A percentile compares a stretch with the other conserved stretches of the same genome.
These are phyloP conservation scores for Fusarium fujikuroi DNA, from an alignment of 2,329 filamentous ascomycete species.

Conservation along the genomic window DNA sequence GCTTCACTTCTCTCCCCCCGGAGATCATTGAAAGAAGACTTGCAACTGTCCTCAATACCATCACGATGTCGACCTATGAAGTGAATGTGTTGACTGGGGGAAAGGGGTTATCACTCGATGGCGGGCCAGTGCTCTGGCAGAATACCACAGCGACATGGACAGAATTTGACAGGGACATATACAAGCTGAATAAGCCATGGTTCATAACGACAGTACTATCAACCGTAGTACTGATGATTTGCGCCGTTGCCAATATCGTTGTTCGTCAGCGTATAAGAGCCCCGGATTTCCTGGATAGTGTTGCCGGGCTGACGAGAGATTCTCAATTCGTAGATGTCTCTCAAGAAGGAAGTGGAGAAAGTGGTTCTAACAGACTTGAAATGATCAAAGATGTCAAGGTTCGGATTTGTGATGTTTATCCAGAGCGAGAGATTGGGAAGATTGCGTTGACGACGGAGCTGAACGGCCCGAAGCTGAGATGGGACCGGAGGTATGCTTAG, in stretches of 20 bases:
- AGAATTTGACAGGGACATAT: rapidly evolving
- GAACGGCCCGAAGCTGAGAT: neutral
- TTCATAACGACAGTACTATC: rapidly evolving
- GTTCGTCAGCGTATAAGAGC: neutral
- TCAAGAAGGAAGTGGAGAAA: neutral
- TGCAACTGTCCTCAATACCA: neutral
- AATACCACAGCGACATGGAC: neutral
- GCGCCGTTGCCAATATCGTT: neutral
- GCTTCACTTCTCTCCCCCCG: rapidly evolving
- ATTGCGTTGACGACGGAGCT: neutral
- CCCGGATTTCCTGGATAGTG: rapidly evolving
- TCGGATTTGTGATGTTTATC: neutral
- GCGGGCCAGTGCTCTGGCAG: neutral
- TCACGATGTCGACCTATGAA: neutral
- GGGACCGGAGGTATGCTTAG: neutral
- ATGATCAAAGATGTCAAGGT: neutral
- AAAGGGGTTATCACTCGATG: neutral
- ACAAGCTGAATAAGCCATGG: neutral
- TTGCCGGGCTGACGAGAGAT: neutral
- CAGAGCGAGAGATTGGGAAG: neutral
- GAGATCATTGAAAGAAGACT: neutral
- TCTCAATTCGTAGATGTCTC: neutral
- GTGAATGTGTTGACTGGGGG: neutral
- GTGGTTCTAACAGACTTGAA: neutral
- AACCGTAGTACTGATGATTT: neutral